A percentile compares a stretch with the other conserved stretches of the same genome.
Conservation (phyloP, 139 green algal genomes). For the Penium margaritaceum region DNA sequence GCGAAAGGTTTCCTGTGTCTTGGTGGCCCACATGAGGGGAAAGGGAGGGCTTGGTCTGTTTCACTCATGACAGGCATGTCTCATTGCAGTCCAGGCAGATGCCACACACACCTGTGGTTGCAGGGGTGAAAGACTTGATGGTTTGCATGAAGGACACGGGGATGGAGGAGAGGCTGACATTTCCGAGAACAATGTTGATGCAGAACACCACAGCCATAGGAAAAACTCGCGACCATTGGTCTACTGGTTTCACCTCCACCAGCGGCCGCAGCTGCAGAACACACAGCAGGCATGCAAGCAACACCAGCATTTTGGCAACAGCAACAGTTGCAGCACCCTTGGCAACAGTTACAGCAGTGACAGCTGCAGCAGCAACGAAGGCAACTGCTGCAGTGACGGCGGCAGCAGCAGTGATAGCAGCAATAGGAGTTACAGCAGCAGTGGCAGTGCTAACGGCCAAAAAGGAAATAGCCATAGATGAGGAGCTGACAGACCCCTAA, state of each 20-base stretch:
- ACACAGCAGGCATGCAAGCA: not conserved
- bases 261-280: constrained; percentile 10
- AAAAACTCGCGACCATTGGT: constrained; percentile 47
- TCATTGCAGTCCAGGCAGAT: too few species aligned
- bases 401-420: too few species aligned
- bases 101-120: constrained; percentile 2
- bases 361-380: too few species aligned
- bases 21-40: not conserved
- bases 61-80: too few species aligned
- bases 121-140: constrained; percentile 48
- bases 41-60: not conserved
- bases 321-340: too few species aligned
- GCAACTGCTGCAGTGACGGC: too few species aligned
- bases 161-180: constrained; percentile 70
- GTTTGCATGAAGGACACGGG: constrained; percentile 87
- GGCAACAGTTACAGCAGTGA: too few species aligned
- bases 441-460: too few species aligned
- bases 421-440: too few species aligned
- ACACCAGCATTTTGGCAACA: too few species aligned
- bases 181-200: constrained; percentile 77
- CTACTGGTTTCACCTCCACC: constrained; percentile 11
- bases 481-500: too few species aligned
- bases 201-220: constrained; percentile 73
- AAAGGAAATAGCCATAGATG: too few species aligned
- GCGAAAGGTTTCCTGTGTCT: not conserved